Base-by-base conservation (phyloP, 2,329 filamentous ascomycete species). In the Acephala macrosclerotiorum region DNA sequence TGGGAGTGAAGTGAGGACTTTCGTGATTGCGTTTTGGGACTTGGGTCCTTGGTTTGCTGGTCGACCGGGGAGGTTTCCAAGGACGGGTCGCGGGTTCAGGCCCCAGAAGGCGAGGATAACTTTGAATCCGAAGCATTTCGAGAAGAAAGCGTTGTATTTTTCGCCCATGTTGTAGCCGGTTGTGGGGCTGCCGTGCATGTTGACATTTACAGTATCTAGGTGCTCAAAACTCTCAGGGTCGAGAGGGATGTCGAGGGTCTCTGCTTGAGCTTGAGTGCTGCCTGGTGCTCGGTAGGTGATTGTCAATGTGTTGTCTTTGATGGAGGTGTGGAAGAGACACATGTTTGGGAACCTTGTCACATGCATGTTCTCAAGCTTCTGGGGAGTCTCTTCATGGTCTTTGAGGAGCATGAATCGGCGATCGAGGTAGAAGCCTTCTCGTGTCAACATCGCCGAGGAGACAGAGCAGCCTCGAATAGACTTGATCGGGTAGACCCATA, bases 401-500 rank as follows among this genome's bases (percentile, higher is more conserved):
- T 85, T 85, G 67, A 87, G 83, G 3, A 93, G 83, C 86, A 93
- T 91, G 78, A 92, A 93, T 38, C 82, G 82, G 11, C 91, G 85
- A 79, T 94, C 91, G 75, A 91, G 80, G 47, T 81, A 79, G 70
- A 92, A 81, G 16, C 91, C 90, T 68, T 87, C 84, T n/a, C 82
- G 80, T 5, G 84, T 85, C 56, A 92, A 77, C n/a, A 78, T 77
- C 2, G 88, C 83, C 0, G 79, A 77, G 4, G 80, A 66, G 36
- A 93, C 79, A 20, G 82, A 77, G 61, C 90, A 85, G 59, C 85
- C 86, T 40, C 88, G 86, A n/a, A 93, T 83, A 8, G 85, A 89
- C 75, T 93, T 93, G 79, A 93, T 89, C 49, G 91, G 90, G 76
- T 93, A 92, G 57, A 91, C 83, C 77, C 89, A 91, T 40, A 93